Base-by-base conservation (phyloP, 2,329 filamentous ascomycete genomes). In the Fusarium agapanthi region DNA sequence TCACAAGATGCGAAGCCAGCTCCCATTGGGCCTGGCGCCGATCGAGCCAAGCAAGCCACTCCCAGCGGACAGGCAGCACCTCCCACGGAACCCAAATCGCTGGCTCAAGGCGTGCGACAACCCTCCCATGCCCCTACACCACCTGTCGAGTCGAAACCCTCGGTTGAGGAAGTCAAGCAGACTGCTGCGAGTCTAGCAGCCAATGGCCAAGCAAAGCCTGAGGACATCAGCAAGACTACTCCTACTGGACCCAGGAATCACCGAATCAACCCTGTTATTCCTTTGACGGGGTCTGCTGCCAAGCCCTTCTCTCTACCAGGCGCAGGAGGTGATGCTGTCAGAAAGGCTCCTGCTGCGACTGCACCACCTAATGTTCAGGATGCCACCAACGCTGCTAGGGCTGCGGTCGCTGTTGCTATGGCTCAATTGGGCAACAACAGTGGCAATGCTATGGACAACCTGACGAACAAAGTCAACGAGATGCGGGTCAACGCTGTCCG, bases 341-440 rank as follows among this genome's bases (percentile, higher is more conserved):
- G 82, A 4, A 85, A 86, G 67, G 73, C 80, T 14, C 75, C 80
- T 9, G 77, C 75, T n/a, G 61, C 81, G 48, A 80, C 86, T 28
- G 77, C 77, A 3, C 79, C 80, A 1, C 76, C 68, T 79, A 77
- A 83, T 50, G 83, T 91, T 15, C 87, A 89, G 70, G 91, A 92
- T 81, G 92, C 92, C 4, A 95, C 93, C 0, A 89, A 92, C 78
- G 90, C 91, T 43, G 93, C 93, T 3, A 91, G 90, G 75, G 92
- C 92, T 35, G 93, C 93, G 14, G 93, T 94, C n/a, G 92, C 92
- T 58, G 89, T 92, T 44, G 93, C 93, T 5, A 94, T 95, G 91
- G 91, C 92, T 3, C 92, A 93, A 77, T 86, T 95, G 7, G 82
- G 82, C 10, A 81, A 81, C 35, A 76, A 77, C 18, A 84, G 83